Evolutionary conservation across 768 basidiomycete genomes (phyloP), one percentile per base, ranked within the genome.

Genomic region (Tylopilus sp.): DNA sequence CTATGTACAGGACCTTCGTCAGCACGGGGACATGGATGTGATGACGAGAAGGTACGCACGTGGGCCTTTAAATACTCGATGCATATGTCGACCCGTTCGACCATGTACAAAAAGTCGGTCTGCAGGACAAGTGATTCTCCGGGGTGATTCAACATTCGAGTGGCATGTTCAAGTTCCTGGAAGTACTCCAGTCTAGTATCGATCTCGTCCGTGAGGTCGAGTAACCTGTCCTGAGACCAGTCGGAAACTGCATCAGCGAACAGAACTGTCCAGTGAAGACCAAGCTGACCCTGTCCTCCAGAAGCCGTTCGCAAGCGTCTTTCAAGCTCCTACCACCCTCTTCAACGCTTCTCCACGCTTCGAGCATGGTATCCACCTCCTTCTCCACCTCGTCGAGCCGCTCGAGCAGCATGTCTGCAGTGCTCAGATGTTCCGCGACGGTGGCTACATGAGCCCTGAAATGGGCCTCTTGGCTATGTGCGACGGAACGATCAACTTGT

Each of bases 21-120:
- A 57, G 52, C 48, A 48, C 19, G 2, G 36, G 26, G 12, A 9
- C 22, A 14, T 22, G 21, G 19, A 9, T 26, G 31, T 25, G 28
- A 6, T 14, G 24, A 51, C 16, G 3, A 21, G 21, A 40, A 30
- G 29, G 22, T n/a, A 74, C 92, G 63, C 70, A 95, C 95, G 70
- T 97, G 92, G 13, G 77, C 77, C 65, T 86, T 86, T 28, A 99
- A 74, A 65, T 90, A 98, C 46, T 91, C 89, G 44, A 98, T 87
- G 65, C 96, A 98, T 37, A 94, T 86, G 62, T 97, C 95, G 29
- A 98, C 86, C 8, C 93, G 83, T 62, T 96, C 93, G 33, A 98
- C 91, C 93, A 96, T 96, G 62, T 92, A 90, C 50, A 98, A 71
- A 68, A 98, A 98, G 63, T 95, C 94, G 0, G 86, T 82, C 58